Evolutionary conservation across 257 asterid genomes (phyloP), one percentile per base, ranked within the genome.

Genomic region (Dorcoceras hygrometricum): DNA sequence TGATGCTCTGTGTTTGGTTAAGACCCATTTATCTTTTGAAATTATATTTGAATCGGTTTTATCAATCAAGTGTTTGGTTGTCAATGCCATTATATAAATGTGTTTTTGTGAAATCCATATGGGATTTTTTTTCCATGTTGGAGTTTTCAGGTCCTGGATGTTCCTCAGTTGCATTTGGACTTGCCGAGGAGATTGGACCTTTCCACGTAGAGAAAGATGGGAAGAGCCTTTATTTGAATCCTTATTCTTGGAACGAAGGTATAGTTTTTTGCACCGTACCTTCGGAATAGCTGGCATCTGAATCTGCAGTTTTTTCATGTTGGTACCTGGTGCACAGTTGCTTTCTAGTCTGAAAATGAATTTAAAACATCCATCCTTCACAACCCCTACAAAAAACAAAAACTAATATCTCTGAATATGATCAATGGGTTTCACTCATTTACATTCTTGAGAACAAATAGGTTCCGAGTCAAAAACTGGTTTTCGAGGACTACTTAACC

Each of bases 111-210:
- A 23, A 63, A 23, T 61, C 3, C 59, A 62, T 26, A 27, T 60
- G n/a, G 25, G 34, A 20, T 50, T 10, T 66, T 10, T 20, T 32
- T 28, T 16, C 57, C 4, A n/a, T 32, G 32, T 28, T 67, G 26
- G 53, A 23, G 56, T 54, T 54, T 75, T 66, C 78, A 90, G 99
- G 99, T 67, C 99, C 99, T 19, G 99, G 97, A 72, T 94, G 99
- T 67, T 94, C 99, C 32, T 94, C 97, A 11, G 80, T 90, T 77
- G 99, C 91, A 57, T 88, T 4, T 81, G 99, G 99, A 61, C 86
- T 88, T 61, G 99, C 90, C 62, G 97, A 94, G 87, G 97, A 94
- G 77, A 39, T 94, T 65, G 99, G 97, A 59, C 99, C 99, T 55
- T 85, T 94, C 63, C 99, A 94, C 75, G 78, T 94, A 34, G 95